Base-by-base conservation (phyloP, 352 stramenopile species). In the Phytophthora constricta region DNA sequence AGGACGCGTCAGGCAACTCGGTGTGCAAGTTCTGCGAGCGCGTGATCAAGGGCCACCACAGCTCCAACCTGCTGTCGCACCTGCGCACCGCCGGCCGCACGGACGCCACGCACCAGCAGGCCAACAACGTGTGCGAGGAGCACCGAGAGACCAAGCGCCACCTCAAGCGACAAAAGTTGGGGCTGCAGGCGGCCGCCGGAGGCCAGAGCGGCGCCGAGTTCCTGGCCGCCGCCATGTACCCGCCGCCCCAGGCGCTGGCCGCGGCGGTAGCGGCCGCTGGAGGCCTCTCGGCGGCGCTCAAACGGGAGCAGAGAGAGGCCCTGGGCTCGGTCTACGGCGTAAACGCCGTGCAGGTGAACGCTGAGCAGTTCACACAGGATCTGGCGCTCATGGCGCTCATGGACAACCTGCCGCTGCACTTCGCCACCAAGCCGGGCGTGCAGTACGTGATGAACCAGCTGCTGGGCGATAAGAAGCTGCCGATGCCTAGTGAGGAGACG, bases 1-100 rank as follows among this genome's bases (percentile, higher is more conserved):
- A 92, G 69, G 82, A 92, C 58, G 51, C 83, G 60, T 68, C 73
- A 28, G 84, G 84, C 63, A 92, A 94, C 72, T 91, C 86, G 19
- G 62, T 92, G 42, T 94, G 86, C 74, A 94, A 94, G 71, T 92
- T 94, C 70, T 94, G 86, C 66, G 76, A 88, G 42, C 84, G 84
- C 45, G 82, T 94, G 69, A 92, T 94, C 70, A 94, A 94, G 68
- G 86, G 86, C 48, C 84, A 94, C 76, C 86, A 94, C 69, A 92
- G 84, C 67, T 91, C 80, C 60, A 94, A 94, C 56, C 66, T 94
- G 51, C 74, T 94, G 22, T 92, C 84, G 47, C 86, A 94, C 33
- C 56, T 94, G 65, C 84, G 86, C 63, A 94, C 86, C 4, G 79
- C 81, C 7, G 86, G 86, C 13, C 81, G 86, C 42, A 90, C 84